These are phyloP conservation scores for Wallacemonas sp. DNA, from an alignment of 208 protist genomes.

Conservation along the genomic window DNA sequence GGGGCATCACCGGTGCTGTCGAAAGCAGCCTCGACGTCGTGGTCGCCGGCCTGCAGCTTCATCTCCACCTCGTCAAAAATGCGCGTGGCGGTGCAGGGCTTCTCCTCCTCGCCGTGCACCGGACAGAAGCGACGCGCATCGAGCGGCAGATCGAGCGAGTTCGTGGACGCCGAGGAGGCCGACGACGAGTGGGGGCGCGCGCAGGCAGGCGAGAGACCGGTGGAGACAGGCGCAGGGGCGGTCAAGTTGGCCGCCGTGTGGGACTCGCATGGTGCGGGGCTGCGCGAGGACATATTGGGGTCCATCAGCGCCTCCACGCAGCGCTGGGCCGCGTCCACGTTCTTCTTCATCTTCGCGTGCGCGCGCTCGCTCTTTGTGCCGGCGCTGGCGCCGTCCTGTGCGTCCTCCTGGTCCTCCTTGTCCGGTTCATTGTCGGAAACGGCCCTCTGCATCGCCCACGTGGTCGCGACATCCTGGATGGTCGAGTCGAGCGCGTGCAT, in stretches of 20 bases:
- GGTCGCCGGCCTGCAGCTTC: too few species aligned
- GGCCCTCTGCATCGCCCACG: background rate
- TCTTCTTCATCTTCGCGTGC: background rate
- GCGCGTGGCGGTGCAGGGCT: background rate
- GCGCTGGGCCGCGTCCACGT: background rate
- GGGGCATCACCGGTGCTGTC: too few species aligned
- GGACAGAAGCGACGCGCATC: background rate
- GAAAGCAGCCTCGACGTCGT: too few species aligned
- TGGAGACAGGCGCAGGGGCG: too few species aligned
- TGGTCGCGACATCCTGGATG: slow-evolving; percentile 21
- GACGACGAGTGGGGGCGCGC: background rate
- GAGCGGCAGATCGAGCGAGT: background rate
- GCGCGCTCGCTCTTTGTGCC: background rate
- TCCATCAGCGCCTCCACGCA: background rate
- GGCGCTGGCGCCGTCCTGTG: background rate
- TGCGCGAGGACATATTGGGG: background rate
- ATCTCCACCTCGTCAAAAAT: background rate
- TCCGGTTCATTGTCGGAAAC: background rate
- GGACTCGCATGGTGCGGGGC: too few species aligned
- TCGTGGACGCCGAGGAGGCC: background rate
- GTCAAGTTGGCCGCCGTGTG: too few species aligned
- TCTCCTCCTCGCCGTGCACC: slow-evolving; percentile 6
- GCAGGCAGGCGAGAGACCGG: background rate
- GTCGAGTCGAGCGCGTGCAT: slow-evolving; percentile 41
- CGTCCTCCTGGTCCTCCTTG: too few species aligned